Base-by-base conservation (phyloP, 345 rosid genomes). In the Citrus inodora region DNA sequence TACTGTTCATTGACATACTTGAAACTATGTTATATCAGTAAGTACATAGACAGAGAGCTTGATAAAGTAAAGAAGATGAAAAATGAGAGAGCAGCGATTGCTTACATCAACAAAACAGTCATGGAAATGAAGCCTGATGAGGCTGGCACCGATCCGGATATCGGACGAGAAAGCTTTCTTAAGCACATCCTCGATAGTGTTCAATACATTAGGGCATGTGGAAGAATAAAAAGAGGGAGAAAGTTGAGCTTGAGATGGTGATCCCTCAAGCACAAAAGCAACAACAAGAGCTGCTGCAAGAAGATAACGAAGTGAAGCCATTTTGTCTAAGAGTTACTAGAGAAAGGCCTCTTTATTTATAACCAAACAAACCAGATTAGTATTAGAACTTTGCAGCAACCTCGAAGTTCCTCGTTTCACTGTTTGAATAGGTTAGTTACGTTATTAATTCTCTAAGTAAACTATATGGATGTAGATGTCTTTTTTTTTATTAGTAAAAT, bases 81-180 rank as follows among this genome's bases (percentile, higher is more conserved):
- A 10, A 10, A 10, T 42, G 14, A 42, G 3, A 10, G 14, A 42
- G 16, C 11, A 42, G 14, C 10, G 14, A 42, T 46, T 46, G 48
- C 17, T 1, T 75, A 80, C 87, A 30, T 84, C 37, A 42, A 86
- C 85, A 73, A 86, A 86, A 75, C 88, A 86, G 78, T 86, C 89
- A 55, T 86, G 89, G 80, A 86, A 87, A 76, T 87, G 87, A 77
- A 86, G 87, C 84, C 89, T 86, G 21, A 84, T 70, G 59, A 86
- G 87, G 70, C 87, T 84, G 28, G 83, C 89, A 69, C 81, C 83
- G 13, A 84, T 84, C 32, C 86, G 70, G 33, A 79, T 69, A 65
- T 87, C 89, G 8, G 86, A 71, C 67, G 6, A 21, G 28, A 81
- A 28, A 14, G 83, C 72, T 6, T 70, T 37, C 48, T 4, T 42